Evolutionary conservation across 2,329 filamentous ascomycete genomes (phyloP).

Genomic region (Penicillium sp.): DNA sequence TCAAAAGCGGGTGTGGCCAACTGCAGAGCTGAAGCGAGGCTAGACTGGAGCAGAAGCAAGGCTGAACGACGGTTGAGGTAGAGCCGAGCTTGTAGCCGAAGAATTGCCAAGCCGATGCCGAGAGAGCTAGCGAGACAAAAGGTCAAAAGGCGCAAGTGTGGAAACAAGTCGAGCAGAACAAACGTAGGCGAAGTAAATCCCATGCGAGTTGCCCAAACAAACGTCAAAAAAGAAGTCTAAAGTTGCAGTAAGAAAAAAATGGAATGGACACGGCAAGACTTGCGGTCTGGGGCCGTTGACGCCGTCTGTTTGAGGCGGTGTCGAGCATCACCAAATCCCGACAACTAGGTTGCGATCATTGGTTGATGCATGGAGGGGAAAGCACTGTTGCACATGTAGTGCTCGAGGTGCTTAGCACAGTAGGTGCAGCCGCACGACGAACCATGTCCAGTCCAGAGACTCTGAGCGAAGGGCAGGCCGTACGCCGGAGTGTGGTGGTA

Average conservation of each 20-base stretch:
- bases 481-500: slow-evolving; percentile 53
- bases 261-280: slow-evolving; percentile 9
- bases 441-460: slow-evolving; percentile 50
- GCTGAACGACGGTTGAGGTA: background rate
- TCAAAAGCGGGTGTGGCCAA: slow-evolving; percentile 31
- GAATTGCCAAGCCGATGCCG: background rate
- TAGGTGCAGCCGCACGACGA: slow-evolving; percentile 51
- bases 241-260: slow-evolving; percentile 24
- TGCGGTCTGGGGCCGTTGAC: slow-evolving; percentile 5
- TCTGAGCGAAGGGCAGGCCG: slow-evolving; percentile 48
- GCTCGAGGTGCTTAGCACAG: slow-evolving; percentile 53
- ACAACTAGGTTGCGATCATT: slow-evolving; percentile 43
- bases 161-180: slow-evolving; percentile 19
- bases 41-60: background rate
- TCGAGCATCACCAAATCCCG: slow-evolving; percentile 14
- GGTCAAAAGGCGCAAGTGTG: slow-evolving; percentile 30
- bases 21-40: background rate
- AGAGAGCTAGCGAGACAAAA: slow-evolving; percentile 23
- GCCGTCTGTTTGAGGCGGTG: slow-evolving; percentile 13
- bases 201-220: slow-evolving; percentile 24
- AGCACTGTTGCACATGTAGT: slow-evolving; percentile 49
- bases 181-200: slow-evolving; percentile 34
- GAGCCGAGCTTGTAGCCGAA: background rate
- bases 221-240: slow-evolving; percentile 27
- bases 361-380: slow-evolving; percentile 51